These are phyloP conservation scores for Nephromyces sp. DNA, from an alignment of 169 alveolate species.

Conservation along the genomic window DNA sequence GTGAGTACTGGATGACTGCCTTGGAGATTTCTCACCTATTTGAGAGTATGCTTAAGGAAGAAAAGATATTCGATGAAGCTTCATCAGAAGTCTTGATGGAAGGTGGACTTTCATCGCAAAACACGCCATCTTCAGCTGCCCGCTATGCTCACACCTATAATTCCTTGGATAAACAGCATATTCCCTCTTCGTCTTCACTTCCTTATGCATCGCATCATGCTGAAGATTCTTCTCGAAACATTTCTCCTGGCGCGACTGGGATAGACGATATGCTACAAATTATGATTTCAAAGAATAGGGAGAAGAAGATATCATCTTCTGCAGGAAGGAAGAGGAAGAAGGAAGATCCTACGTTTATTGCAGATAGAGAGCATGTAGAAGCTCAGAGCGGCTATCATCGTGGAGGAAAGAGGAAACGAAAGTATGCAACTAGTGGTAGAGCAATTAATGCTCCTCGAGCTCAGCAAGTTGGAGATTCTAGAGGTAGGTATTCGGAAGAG, in stretches of 20 bases:
- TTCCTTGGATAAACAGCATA: background rate
- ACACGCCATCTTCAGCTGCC: background rate
- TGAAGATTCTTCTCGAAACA: no score
- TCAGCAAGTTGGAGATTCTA: no score
- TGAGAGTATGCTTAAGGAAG: background rate
- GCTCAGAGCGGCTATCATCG: background rate
- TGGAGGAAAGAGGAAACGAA: background rate
- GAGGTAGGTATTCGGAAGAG: no score
- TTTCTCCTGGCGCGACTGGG: background rate
- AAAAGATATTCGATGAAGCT: background rate
- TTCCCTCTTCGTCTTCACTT: no score
- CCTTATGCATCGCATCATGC: no score
- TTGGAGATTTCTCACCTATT: constrained; percentile 13
- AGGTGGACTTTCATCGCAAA: background rate
- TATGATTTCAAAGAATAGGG: background rate
- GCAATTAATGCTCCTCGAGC: no score
- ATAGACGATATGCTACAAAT: background rate
- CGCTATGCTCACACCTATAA: background rate
- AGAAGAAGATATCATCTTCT: background rate
- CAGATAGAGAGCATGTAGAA: no score
- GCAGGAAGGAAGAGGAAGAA: background rate
- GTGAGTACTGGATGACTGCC: constrained; percentile 28
- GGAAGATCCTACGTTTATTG: no score
- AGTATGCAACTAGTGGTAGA: no score
- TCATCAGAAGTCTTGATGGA: background rate